These are phyloP conservation scores for Phytophthora lateralis DNA, from an alignment of 352 stramenopile genomes.

Conservation along the genomic window DNA sequence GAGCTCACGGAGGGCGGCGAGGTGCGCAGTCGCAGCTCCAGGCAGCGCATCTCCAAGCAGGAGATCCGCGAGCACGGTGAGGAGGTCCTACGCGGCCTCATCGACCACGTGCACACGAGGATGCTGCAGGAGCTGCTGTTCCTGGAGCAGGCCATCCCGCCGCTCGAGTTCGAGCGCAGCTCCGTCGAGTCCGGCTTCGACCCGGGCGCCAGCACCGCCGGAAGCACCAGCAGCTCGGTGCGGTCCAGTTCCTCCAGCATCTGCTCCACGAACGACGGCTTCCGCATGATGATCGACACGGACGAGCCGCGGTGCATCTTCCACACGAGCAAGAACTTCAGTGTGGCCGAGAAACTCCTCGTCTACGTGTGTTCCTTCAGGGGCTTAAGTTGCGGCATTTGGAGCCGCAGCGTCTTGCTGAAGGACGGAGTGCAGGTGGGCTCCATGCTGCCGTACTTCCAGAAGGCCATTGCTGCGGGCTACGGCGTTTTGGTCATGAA, in stretches of 20 bases:
- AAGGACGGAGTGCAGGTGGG: slow-evolving; percentile 89
- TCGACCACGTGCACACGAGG: slow-evolving; percentile 73
- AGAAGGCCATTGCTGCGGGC: slow-evolving; percentile 67
- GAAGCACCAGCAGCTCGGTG: slow-evolving; percentile 41
- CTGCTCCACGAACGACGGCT: slow-evolving; percentile 80
- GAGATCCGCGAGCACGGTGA: slow-evolving; percentile 77
- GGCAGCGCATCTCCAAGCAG: slow-evolving; percentile 64
- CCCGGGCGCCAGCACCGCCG: slow-evolving; percentile 39
- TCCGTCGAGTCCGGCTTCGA: slow-evolving; percentile 58
- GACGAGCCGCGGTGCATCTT: slow-evolving; percentile 83
- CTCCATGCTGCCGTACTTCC: slow-evolving; percentile 90
- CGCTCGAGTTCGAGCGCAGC: slow-evolving; percentile 62
- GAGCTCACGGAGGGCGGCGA: slow-evolving; percentile 60
- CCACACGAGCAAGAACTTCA: slow-evolving; percentile 80
- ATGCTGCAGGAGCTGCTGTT: slow-evolving; percentile 87
- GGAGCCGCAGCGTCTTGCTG: slow-evolving; percentile 83
- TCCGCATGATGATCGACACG: slow-evolving; percentile 84
- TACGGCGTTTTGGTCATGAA: slow-evolving; percentile 91
- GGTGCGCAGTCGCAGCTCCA: slow-evolving; percentile 55
- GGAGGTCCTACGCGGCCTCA: slow-evolving; percentile 68
- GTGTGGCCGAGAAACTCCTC: slow-evolving; percentile 73
- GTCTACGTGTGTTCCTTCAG: slow-evolving; percentile 86
- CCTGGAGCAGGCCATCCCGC: slow-evolving; percentile 78
- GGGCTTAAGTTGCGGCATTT: slow-evolving; percentile 86
- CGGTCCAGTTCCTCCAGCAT: slow-evolving; percentile 80